phyloP scores from a whole-genome alignment of 768 basidiomycete species.

The Tulasnella sp. region DNA sequence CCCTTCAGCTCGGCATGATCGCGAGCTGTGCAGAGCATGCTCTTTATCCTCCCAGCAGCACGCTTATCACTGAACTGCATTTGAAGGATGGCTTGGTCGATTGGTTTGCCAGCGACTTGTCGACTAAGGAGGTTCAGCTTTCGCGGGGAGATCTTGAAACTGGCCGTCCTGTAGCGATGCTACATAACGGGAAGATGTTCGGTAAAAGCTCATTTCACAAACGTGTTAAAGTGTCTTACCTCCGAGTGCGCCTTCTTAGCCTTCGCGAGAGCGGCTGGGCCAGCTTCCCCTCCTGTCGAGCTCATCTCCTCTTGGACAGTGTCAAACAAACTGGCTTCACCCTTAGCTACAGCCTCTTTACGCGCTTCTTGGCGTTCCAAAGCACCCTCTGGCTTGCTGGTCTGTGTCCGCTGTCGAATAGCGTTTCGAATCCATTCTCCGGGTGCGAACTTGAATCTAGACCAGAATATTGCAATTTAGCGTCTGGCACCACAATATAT shows the following conservation, averaged over 20 bases:
- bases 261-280: background rate
- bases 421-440: constrained; percentile 21
- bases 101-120: constrained; percentile 85
- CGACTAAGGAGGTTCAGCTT: constrained; percentile 84
- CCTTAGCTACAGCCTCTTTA: constrained; percentile 25
- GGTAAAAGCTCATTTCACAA: background rate
- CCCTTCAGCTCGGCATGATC: constrained; percentile 83
- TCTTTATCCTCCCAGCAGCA: constrained; percentile 78
- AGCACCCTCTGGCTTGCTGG: constrained; percentile 10
- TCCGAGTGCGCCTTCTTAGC: background rate
- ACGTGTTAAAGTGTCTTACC: background rate
- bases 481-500: background rate
- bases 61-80: constrained; percentile 96
- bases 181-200: constrained; percentile 36
- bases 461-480: background rate
- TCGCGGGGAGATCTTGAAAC: constrained; percentile 84
- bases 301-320: constrained; percentile 15
- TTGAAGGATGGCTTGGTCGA: constrained; percentile 93
- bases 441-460: constrained; percentile 24
- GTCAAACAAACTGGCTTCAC: constrained; percentile 30
- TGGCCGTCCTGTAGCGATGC: constrained; percentile 91
- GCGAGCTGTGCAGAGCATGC: constrained; percentile 81
- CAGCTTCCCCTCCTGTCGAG: background rate
- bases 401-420: constrained; percentile 17
- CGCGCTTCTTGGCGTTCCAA: constrained; percentile 20